Evolutionary conservation across 2,329 filamentous ascomycete genomes (phyloP).

Genomic region (Neocatenulostroma microsporum): DNA sequence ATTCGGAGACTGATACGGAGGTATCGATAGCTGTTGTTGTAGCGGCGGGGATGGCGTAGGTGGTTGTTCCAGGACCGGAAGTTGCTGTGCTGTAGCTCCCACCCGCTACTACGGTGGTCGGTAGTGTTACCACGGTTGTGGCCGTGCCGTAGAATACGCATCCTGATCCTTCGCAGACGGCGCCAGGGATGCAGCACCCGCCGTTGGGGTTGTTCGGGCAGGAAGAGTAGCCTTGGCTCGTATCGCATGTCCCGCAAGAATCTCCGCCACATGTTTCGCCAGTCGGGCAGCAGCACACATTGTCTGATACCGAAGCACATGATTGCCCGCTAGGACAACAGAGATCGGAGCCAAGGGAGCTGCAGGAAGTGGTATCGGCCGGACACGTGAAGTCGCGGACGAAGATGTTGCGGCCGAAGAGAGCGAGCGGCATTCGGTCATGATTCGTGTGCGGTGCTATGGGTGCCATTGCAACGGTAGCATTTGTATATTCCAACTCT

Average conservation of each 20-base stretch:
- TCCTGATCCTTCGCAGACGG: constrained; percentile 59
- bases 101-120: constrained; percentile 12
- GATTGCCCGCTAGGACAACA: constrained; percentile 62
- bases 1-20: constrained; percentile 13
- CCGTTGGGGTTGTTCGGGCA: constrained; percentile 61
- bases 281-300: constrained; percentile 66
- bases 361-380: constrained; percentile 56
- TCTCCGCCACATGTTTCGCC: constrained; percentile 59
- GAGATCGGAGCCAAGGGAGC: constrained; percentile 57
- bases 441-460: constrained; percentile 44
- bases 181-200: constrained; percentile 69
- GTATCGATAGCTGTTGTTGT: no score
- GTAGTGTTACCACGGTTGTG: constrained; percentile 17
- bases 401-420: constrained; percentile 29
- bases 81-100: no score
- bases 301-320: constrained; percentile 55
- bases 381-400: constrained; percentile 60
- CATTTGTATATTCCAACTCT: constrained; percentile 15
- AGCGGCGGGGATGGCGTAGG: no score
- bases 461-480: constrained; percentile 32
- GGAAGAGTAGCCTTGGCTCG: constrained; percentile 51
- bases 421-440: constrained; percentile 7
- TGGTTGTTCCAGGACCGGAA: no score
- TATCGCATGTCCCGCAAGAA: constrained; percentile 53
- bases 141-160: constrained; percentile 48